phyloP scores from a whole-genome alignment of 345 rosid genomes.

The Trapa bicornis region DNA sequence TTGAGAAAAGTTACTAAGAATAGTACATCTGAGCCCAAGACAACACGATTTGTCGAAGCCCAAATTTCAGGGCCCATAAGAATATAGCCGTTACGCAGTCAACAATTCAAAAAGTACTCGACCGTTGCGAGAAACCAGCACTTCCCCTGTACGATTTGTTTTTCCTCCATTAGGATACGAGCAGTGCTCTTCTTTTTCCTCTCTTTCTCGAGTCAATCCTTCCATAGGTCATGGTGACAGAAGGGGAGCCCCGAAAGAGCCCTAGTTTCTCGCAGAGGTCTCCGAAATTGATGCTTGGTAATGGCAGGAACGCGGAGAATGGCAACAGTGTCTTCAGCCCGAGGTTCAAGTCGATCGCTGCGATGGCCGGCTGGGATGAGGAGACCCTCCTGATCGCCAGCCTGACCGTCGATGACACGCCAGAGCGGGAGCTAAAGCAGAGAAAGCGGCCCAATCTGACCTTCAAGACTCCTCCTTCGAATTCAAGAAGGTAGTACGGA shows the following conservation, averaged over 20 bases:
- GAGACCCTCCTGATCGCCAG: slow-evolving; percentile 65
- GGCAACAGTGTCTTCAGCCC: slow-evolving; percentile 43
- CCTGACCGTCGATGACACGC: slow-evolving; percentile 78
- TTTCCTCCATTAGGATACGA: not conserved
- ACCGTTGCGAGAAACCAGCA: not conserved
- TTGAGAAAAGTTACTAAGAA: not conserved
- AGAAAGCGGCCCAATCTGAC: slow-evolving; percentile 43
- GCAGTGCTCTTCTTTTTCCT: not conserved
- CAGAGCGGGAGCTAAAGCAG: slow-evolving; percentile 48
- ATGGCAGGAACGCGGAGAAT: slow-evolving; percentile 18
- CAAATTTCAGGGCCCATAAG: not conserved
- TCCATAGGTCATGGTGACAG: slow-evolving; percentile 26
- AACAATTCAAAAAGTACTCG: not conserved
- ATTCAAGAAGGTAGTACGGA: slow-evolving; percentile 51
- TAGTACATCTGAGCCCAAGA: not conserved
- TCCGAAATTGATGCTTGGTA: slow-evolving; percentile 11
- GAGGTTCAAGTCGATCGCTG: slow-evolving; percentile 72
- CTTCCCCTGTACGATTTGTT: not conserved
- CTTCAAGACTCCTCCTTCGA: slow-evolving; percentile 51
- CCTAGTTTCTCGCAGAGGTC: slow-evolving; percentile 17
- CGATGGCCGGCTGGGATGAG: slow-evolving; percentile 98
- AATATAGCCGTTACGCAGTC: not conserved
- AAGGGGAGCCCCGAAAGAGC: slow-evolving; percentile 16
- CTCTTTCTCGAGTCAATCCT: not conserved
- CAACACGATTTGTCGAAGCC: not conserved